phyloP scores from a whole-genome alignment of 352 stramenopile species.

The Pythium graminicola region DNA sequence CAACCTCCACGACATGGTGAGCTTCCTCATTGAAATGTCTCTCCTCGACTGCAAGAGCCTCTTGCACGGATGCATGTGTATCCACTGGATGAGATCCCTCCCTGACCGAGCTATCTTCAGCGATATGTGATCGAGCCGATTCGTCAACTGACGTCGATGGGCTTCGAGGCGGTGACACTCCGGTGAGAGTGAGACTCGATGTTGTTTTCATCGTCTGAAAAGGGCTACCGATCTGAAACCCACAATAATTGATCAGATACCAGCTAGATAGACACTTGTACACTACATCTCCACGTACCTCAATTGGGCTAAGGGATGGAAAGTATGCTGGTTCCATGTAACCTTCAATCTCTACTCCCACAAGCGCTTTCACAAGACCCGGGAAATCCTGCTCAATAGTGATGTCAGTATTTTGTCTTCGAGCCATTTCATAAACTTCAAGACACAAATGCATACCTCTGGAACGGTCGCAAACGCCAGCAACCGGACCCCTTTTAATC shows the following conservation, averaged over 20 bases:
- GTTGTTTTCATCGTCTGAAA: conserved; percentile 22
- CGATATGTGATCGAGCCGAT: neutral
- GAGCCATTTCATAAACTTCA: neutral
- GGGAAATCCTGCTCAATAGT: conserved; percentile 17
- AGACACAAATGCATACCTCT: conserved; percentile 6
- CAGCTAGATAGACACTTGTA: neutral
- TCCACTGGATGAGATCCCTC: neutral
- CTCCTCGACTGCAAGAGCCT: neutral
- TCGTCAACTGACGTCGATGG: conserved; percentile 4
- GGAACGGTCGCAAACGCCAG: conserved; percentile 19
- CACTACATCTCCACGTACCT: conserved; percentile 3
- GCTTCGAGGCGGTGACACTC: conserved; percentile 3
- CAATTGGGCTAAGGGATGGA: neutral
- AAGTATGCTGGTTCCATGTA: conserved; percentile 9
- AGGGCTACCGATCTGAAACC: conserved; percentile 17
- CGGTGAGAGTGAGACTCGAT: conserved; percentile 8
- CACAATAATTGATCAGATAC: neutral
- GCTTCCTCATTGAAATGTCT: no score
- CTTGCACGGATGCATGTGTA: neutral
- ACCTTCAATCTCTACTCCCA: conserved; percentile 21
- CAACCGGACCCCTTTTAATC: conserved; percentile 23
- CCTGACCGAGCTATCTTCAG: no score
- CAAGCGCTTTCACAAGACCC: conserved; percentile 20
- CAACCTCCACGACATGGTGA: no score
- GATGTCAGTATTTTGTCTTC: neutral